phyloP scores from a whole-genome alignment of 768 basidiomycete genomes.

The Rhodotorula taiwanensis region DNA sequence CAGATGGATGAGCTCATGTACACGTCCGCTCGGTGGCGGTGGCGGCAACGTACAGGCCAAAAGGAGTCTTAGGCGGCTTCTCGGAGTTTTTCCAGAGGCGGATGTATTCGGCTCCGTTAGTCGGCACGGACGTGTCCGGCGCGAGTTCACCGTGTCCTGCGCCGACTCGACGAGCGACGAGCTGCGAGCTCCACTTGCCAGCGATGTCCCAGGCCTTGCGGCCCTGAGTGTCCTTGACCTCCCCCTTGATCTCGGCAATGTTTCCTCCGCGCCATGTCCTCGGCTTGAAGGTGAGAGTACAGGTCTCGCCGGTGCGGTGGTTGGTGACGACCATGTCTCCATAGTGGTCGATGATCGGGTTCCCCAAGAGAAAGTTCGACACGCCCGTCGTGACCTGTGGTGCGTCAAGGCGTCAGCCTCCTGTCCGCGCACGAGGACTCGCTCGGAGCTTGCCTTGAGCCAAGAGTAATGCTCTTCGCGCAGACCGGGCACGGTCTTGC shows the following conservation, averaged over 20 bases:
- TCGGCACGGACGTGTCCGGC: slow-evolving; percentile 60
- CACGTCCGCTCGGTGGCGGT: background rate
- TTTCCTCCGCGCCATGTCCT: slow-evolving; percentile 89
- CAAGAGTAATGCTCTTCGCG: slow-evolving; percentile 87
- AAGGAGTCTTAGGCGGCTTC: slow-evolving; percentile 66
- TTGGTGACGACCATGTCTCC: slow-evolving; percentile 85
- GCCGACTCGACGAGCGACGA: slow-evolving; percentile 72
- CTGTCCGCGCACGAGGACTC: background rate
- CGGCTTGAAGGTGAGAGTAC: slow-evolving; percentile 88
- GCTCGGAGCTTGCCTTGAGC: slow-evolving; percentile 87
- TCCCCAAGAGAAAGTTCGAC: slow-evolving; percentile 87
- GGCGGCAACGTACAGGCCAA: slow-evolving; percentile 65
- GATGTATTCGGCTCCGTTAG: slow-evolving; percentile 62
- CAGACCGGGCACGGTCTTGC: slow-evolving; percentile 45
- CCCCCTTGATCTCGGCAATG: slow-evolving; percentile 84
- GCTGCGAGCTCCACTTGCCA: slow-evolving; percentile 89
- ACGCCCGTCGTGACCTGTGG: slow-evolving; percentile 47
- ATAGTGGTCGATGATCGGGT: slow-evolving; percentile 81
- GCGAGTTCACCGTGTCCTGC: slow-evolving; percentile 56
- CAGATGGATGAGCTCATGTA: background rate
- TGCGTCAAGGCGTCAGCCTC: slow-evolving; percentile 1
- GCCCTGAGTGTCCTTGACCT: slow-evolving; percentile 62
- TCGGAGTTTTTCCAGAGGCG: slow-evolving; percentile 88
- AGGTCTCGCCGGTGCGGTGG: slow-evolving; percentile 80
- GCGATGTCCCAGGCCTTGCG: slow-evolving; percentile 77